A percentile compares a stretch with the other conserved stretches of the same genome.
Conservation (phyloP, 2,329 filamentous ascomycete genomes). For the Camillea tinctor region DNA sequence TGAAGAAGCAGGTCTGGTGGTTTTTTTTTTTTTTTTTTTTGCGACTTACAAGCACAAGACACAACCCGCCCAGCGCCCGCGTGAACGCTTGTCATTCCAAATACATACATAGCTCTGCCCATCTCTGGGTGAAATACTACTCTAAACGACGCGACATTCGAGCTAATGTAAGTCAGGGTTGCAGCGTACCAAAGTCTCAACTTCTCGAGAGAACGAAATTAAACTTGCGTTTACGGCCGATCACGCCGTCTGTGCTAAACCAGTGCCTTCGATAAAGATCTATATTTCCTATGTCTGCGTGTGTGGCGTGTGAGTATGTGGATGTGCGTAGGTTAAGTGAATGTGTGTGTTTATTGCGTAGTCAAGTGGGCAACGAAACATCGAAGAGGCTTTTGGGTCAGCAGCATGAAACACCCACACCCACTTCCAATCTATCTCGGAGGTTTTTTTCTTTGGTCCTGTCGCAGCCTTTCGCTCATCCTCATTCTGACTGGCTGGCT, state of each 20-base stretch:
- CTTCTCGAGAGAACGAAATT: neutral
- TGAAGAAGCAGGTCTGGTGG: too few relatives aligned
- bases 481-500: neutral
- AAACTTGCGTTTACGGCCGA: neutral
- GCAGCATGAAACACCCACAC: neutral
- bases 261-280: neutral
- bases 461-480: neutral
- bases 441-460: neutral
- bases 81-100: neutral
- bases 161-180: neutral
- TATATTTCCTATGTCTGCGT: neutral
- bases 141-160: neutral
- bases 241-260: neutral
- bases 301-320: too few relatives aligned
- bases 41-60: neutral
- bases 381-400: neutral
- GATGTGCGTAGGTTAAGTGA: too few relatives aligned
- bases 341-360: neutral
- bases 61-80: neutral
- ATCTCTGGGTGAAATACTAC: neutral
- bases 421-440: neutral
- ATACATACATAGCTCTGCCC: neutral
- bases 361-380: neutral
- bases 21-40: too few relatives aligned
- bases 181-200: neutral